phyloP scores from a whole-genome alignment of 192 early-diverging fungal species.

The Spinellus fusiger region DNA sequence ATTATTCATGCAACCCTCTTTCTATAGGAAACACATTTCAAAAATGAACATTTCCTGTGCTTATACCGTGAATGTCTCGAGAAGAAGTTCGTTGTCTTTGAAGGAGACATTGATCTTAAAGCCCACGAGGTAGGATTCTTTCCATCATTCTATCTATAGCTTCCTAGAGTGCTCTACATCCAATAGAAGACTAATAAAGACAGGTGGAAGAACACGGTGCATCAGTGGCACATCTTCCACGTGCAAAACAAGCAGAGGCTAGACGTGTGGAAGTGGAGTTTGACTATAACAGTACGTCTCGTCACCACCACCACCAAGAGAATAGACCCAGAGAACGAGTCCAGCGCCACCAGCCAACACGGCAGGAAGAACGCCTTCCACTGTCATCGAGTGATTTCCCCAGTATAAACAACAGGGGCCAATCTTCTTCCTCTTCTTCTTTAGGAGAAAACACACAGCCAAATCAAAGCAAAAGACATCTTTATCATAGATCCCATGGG shows the following conservation, averaged over 20 bases:
- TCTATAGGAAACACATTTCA: slow-evolving; percentile 71
- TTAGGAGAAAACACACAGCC: background rate
- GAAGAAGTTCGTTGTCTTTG: slow-evolving; percentile 96
- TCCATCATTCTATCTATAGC: slow-evolving; percentile 3
- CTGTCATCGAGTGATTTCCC: slow-evolving; percentile 14
- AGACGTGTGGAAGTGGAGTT: slow-evolving; percentile 31
- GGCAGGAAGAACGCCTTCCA: background rate
- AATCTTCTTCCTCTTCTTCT: background rate
- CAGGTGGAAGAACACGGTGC: slow-evolving; percentile 36
- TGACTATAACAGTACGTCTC: slow-evolving; percentile 13
- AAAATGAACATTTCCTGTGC: slow-evolving; percentile 77
- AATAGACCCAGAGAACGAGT: slow-evolving; percentile 10
- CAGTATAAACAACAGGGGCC: slow-evolving; percentile 4
- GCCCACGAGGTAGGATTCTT: slow-evolving; percentile 66
- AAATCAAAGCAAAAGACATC: background rate
- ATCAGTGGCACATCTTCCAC: slow-evolving; percentile 20
- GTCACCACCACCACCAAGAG: background rate
- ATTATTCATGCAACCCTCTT: background rate
- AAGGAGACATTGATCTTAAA: slow-evolving; percentile 83
- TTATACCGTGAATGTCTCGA: slow-evolving; percentile 76
- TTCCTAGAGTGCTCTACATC: background rate
- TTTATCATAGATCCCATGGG: background rate
- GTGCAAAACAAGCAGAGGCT: slow-evolving; percentile 28
- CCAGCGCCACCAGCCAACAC: background rate
- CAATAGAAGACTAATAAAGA: background rate